phyloP scores from a whole-genome alignment of 495 filamentous ascomycete genomes.

The Xylaria palmicola region DNA sequence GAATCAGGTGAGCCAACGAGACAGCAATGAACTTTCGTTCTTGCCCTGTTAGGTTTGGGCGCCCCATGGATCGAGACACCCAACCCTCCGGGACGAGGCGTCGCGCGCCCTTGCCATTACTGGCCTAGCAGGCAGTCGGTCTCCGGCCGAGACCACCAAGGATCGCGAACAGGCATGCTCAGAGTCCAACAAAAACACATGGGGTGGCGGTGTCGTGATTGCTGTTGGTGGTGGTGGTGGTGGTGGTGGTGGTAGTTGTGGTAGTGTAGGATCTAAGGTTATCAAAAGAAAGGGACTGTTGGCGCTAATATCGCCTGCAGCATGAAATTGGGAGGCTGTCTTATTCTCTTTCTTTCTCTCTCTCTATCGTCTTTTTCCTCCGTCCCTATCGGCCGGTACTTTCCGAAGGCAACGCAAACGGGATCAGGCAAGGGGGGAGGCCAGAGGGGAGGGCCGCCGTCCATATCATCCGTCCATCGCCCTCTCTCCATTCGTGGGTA shows the following conservation, averaged over 20 bases:
- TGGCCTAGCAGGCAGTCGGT: neutral
- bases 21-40: neutral
- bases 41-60: neutral
- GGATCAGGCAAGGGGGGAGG: neutral
- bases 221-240: too few relatives aligned
- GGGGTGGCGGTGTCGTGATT: too few relatives aligned
- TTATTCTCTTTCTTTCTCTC: neutral
- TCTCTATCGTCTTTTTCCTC: too few relatives aligned
- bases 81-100: conserved; percentile 3
- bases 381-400: neutral
- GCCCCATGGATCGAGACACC: too few relatives aligned
- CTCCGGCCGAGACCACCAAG: neutral
- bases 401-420: too few relatives aligned
- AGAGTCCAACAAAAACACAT: conserved; percentile 6
- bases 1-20: neutral
- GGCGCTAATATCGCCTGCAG: conserved; percentile 4
- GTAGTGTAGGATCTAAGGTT: conserved; percentile 1
- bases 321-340: neutral
- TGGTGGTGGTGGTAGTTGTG: too few relatives aligned
- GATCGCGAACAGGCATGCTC: neutral
- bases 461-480: too few relatives aligned
- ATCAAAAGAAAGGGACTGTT: neutral
- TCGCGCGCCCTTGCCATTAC: neutral
- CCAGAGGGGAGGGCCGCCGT: neutral
- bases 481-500: too few relatives aligned